Evolutionary conservation across 345 rosid genomes (phyloP).

Genomic region (Triadica sebifera): DNA sequence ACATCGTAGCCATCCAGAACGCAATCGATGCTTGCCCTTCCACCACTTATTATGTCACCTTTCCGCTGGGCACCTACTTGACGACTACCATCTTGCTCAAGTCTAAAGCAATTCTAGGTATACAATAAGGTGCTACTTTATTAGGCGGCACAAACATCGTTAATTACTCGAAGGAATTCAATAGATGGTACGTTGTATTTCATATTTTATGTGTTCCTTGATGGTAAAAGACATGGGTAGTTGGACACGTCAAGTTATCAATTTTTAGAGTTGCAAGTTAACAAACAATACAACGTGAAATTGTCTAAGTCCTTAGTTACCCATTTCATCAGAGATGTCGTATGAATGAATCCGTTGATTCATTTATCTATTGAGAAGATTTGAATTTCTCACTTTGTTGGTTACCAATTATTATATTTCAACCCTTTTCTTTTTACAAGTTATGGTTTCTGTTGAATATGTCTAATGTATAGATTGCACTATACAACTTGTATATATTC

Average conservation of each 20-base stretch:
- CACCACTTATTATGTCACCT: slow-evolving; percentile 53
- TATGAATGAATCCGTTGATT: background rate
- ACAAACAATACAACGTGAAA: too few relatives aligned
- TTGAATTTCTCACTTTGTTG: slow-evolving; percentile 3
- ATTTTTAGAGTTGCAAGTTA: too few relatives aligned
- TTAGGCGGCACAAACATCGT: slow-evolving; percentile 64
- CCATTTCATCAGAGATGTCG: background rate
- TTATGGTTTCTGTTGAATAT: background rate
- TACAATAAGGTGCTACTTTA: slow-evolving; percentile 58
- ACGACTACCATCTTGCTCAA: slow-evolving; percentile 72
- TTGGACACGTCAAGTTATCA: too few relatives aligned
- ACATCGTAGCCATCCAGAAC: slow-evolving; percentile 66
- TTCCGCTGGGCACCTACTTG: slow-evolving; percentile 72
- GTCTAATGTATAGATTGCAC: slow-evolving; percentile 21
- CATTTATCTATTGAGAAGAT: background rate
- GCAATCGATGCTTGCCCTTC: slow-evolving; percentile 63
- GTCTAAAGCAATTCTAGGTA: slow-evolving; percentile 58
- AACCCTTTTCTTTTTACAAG: background rate
- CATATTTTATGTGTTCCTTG: background rate
- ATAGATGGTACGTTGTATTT: slow-evolving; percentile 69
- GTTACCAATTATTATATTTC: background rate
- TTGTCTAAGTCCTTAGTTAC: background rate
- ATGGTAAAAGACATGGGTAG: background rate
- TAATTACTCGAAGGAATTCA: slow-evolving; percentile 57
- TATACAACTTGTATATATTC: slow-evolving; percentile 77